Conservation (phyloP, 306 rosid species). For the Lathyrus tuberosus region DNA sequence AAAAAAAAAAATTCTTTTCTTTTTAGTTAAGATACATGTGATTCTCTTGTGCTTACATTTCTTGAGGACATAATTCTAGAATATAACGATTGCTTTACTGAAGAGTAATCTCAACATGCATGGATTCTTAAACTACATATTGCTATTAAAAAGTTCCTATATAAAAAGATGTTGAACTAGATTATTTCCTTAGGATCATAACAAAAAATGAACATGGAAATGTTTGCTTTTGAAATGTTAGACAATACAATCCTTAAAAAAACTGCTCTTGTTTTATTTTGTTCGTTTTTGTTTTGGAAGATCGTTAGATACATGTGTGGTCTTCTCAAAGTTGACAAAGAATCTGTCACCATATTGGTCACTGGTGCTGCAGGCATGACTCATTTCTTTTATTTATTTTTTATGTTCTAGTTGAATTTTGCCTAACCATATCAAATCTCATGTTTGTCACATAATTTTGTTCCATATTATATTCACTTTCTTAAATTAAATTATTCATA, state of each 20-base stretch:
- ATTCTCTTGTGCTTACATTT: slow-evolving; percentile 40
- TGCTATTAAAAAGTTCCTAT: not conserved
- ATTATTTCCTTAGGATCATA: slow-evolving; percentile 34
- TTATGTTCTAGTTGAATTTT: not conserved
- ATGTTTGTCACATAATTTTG: not conserved
- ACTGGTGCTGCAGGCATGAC: slow-evolving; percentile 87
- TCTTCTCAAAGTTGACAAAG: slow-evolving; percentile 62
- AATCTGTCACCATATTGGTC: slow-evolving; percentile 72
- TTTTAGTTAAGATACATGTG: slow-evolving; percentile 28
- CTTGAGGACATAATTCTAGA: slow-evolving; percentile 54
- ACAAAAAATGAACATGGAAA: slow-evolving; percentile 38
- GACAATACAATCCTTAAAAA: slow-evolving; percentile 53
- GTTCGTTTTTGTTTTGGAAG: slow-evolving; percentile 65
- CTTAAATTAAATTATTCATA: too few species aligned
- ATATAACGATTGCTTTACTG: slow-evolving; percentile 51
- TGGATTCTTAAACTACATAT: slow-evolving; percentile 34
- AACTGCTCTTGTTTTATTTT: slow-evolving; percentile 50
- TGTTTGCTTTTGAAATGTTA: too few species aligned
- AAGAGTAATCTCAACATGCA: slow-evolving; percentile 13
- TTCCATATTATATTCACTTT: slow-evolving; percentile 5
- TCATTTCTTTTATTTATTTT: slow-evolving; percentile 22
- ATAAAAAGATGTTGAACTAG: slow-evolving; percentile 3
- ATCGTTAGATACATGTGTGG: slow-evolving; percentile 66
- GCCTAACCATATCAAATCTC: not conserved
- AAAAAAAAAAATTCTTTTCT: slow-evolving; percentile 44